Conservation (phyloP, 176 grass and related monocot genomes). For the Eragrostis nindensis region DNA sequence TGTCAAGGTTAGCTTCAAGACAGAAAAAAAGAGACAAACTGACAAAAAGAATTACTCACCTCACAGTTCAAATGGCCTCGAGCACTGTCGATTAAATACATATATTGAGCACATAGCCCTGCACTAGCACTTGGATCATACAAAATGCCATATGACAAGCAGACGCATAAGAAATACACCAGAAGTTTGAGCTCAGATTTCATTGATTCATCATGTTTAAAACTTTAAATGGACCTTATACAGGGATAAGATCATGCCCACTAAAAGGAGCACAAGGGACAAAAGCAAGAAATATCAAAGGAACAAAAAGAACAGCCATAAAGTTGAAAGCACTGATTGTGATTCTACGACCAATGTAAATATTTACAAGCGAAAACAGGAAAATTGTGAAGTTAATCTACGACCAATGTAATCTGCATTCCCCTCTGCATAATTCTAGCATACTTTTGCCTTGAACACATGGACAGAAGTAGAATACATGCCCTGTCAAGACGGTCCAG, state of each 20-base stretch:
- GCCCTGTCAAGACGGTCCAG: conserved; percentile 35
- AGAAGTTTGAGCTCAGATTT: conserved; percentile 42
- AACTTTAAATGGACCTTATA: conserved; percentile 43
- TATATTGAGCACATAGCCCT: not conserved
- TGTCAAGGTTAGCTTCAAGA: not conserved
- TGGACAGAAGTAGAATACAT: conserved; percentile 28
- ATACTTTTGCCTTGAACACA: conserved; percentile 33
- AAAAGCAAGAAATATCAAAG: conserved; percentile 30
- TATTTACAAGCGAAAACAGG: conserved; percentile 65
- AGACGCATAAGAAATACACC: not conserved
- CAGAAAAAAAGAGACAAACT: not conserved
- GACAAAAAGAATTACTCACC: conserved; percentile 29
- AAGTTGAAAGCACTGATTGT: conserved; percentile 46
- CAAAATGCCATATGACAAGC: conserved; percentile 33
- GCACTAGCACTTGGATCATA: conserved; percentile 18
- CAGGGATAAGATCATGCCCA: conserved; percentile 50
- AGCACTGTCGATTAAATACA: not conserved
- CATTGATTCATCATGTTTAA: conserved; percentile 62
- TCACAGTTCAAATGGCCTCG: not conserved
- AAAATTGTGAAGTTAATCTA: conserved; percentile 55
- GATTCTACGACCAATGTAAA: conserved; percentile 60
- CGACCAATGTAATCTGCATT: conserved; percentile 13
- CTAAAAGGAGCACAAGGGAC: conserved; percentile 45
- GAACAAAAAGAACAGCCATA: conserved; percentile 47
- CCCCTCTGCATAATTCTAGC: conserved; percentile 39